These are phyloP conservation scores for Fusarium oxysporum DNA, from an alignment of 2,329 filamentous ascomycete genomes.

Conservation along the genomic window DNA sequence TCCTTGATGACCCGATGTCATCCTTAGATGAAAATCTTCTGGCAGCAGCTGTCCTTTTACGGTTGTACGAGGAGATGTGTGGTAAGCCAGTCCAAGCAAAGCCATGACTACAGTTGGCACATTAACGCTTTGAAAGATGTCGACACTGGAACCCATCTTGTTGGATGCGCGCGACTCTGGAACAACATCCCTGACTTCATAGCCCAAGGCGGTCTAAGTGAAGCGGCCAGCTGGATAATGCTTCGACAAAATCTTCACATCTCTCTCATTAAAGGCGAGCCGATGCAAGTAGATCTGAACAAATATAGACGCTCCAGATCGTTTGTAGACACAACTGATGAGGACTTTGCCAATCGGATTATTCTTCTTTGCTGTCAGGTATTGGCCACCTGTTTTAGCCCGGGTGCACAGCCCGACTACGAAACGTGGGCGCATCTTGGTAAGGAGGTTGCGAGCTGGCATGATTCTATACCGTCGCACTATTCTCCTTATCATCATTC, in stretches of 20 bases:
- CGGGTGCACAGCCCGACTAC: conserved; percentile 44
- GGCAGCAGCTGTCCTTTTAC: conserved; percentile 52
- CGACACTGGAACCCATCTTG: conserved; percentile 45
- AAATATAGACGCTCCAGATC: conserved; percentile 47
- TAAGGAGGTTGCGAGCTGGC: conserved; percentile 41
- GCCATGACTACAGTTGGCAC: not conserved
- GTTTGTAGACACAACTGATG: conserved; percentile 40
- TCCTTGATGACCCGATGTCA: conserved; percentile 50
- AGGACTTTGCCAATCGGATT: conserved; percentile 45
- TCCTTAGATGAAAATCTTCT: conserved; percentile 54
- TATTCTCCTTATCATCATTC: not conserved
- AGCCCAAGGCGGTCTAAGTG: conserved; percentile 51
- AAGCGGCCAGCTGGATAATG: conserved; percentile 60
- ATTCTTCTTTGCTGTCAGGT: conserved; percentile 47
- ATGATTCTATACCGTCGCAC: conserved; percentile 27
- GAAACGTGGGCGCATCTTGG: conserved; percentile 36
- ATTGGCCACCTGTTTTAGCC: conserved; percentile 49
- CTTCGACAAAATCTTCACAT: conserved; percentile 62
- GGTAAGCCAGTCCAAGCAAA: conserved; percentile 28
- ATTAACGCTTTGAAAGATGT: conserved; percentile 28
- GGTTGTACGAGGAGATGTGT: conserved; percentile 56
- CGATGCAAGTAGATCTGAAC: conserved; percentile 51
- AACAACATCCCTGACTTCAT: conserved; percentile 45
- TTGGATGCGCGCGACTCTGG: conserved; percentile 43
- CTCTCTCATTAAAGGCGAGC: conserved; percentile 55